Percentiles rank a stretch among this genome's conserved stretches.
These are phyloP conservation scores for Gaeumannomyces tritici DNA, from an alignment of 2,329 filamentous ascomycete genomes.

Conservation along the genomic window DNA sequence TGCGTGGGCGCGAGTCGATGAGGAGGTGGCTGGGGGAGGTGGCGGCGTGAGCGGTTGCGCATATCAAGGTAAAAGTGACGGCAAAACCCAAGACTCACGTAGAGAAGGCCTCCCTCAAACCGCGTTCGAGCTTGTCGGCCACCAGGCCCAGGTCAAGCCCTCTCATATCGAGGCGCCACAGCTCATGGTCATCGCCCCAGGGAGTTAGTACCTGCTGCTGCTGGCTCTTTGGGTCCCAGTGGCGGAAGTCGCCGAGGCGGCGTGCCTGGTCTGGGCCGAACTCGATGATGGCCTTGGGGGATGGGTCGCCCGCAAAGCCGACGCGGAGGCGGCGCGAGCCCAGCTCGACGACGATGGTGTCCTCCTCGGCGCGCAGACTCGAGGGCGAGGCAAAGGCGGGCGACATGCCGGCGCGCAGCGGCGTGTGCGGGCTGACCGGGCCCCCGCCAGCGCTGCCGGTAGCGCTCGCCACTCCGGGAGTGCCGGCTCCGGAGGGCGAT, in stretches of 20 bases:
- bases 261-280: conserved; percentile 70
- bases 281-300: conserved; percentile 59
- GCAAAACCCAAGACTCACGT: conserved; percentile 45
- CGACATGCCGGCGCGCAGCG: conserved; percentile 37
- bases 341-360: conserved; percentile 73
- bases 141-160: conserved; percentile 68
- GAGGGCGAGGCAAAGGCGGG: conserved; percentile 50
- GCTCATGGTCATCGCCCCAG: conserved; percentile 59
- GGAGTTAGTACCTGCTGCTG: conserved; percentile 7
- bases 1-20: conserved; percentile 67
- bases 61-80: conserved; percentile 5
- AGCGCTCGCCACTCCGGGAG: not conserved
- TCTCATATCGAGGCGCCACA: conserved; percentile 71
- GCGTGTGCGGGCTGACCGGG: conserved; percentile 50
- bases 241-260: conserved; percentile 71
- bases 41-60: not conserved
- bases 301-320: conserved; percentile 77
- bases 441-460: conserved; percentile 8
- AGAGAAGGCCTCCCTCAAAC: conserved; percentile 70
- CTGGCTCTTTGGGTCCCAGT: conserved; percentile 44
- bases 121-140: conserved; percentile 77
- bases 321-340: conserved; percentile 69
- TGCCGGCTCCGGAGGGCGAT: conserved; percentile 10
- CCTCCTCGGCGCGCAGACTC: conserved; percentile 66
- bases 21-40: conserved; percentile 42